phyloP scores from a whole-genome alignment of 2,329 filamentous ascomycete species.

The Penicillium expansum region DNA sequence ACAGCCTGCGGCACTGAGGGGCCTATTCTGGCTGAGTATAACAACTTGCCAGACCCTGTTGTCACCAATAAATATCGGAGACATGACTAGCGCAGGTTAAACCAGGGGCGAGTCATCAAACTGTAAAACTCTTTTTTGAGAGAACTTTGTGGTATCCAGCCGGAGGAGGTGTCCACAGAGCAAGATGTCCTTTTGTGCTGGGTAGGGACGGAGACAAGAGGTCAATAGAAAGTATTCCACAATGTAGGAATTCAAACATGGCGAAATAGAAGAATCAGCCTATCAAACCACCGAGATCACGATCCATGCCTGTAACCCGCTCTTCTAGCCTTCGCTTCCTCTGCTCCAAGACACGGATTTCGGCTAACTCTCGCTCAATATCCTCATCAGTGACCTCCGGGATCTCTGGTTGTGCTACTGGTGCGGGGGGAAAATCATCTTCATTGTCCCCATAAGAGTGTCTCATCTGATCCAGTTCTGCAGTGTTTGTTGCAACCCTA shows the following conservation, averaged over 20 bases:
- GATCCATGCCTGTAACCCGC: slow-evolving; percentile 65
- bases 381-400: slow-evolving; percentile 43
- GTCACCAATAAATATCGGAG: neutral
- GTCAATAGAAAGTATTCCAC: neutral
- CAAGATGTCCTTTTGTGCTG: neutral
- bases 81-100: neutral
- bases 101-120: neutral
- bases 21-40: neutral
- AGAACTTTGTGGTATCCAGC: neutral
- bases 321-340: slow-evolving; percentile 63
- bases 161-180: neutral
- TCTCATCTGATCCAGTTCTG: slow-evolving; percentile 71
- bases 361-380: slow-evolving; percentile 48
- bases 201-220: neutral
- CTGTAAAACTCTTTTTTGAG: neutral
- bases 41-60: neutral
- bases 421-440: slow-evolving; percentile 52
- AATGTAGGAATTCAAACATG: neutral
- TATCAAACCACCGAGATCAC: slow-evolving; percentile 62
- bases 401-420: slow-evolving; percentile 21
- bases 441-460: slow-evolving; percentile 54
- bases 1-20: neutral
- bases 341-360: slow-evolving; percentile 61
- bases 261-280: slow-evolving; percentile 38
- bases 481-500: slow-evolving; percentile 72